phyloP scores from a whole-genome alignment of 2,329 filamentous ascomycete genomes.

The Diaporthe vaccinii region DNA sequence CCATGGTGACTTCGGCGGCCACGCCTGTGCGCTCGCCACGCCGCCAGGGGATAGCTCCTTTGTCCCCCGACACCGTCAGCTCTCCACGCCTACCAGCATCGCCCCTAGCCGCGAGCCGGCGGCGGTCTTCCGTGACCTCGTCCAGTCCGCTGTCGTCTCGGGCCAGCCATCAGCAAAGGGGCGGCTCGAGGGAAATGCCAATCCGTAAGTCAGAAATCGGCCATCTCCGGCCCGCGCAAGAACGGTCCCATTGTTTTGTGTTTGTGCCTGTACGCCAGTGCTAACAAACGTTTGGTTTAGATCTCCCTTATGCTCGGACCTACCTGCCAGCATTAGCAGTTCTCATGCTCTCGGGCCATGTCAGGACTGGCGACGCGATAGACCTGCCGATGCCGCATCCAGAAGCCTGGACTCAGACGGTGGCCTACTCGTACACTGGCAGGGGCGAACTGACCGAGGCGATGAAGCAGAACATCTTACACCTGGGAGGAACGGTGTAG shows the following conservation, averaged over 20 bases:
- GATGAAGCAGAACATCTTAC: constrained; percentile 66
- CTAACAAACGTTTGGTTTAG: constrained; percentile 48
- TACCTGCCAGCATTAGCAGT: constrained; percentile 67
- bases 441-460: constrained; percentile 59
- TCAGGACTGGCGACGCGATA: constrained; percentile 65
- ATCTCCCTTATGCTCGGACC: constrained; percentile 61
- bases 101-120: constrained; percentile 33
- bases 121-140: constrained; percentile 31
- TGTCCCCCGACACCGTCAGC: constrained; percentile 36
- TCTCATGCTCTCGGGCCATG: constrained; percentile 66
- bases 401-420: constrained; percentile 67
- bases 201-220: constrained; percentile 58
- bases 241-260: background rate
- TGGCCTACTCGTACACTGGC: constrained; percentile 69
- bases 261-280: background rate
- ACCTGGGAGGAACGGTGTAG: constrained; percentile 65
- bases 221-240: background rate
- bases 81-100: constrained; percentile 20
- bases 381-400: constrained; percentile 71
- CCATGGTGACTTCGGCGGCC: constrained; percentile 57
- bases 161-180: constrained; percentile 32
- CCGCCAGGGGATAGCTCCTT: constrained; percentile 21
- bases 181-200: constrained; percentile 53
- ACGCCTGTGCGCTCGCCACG: constrained; percentile 41
- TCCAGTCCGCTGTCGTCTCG: constrained; percentile 43